phyloP scores from a whole-genome alignment of 768 basidiomycete genomes.

The Sporobolomyces pararoseus region DNA sequence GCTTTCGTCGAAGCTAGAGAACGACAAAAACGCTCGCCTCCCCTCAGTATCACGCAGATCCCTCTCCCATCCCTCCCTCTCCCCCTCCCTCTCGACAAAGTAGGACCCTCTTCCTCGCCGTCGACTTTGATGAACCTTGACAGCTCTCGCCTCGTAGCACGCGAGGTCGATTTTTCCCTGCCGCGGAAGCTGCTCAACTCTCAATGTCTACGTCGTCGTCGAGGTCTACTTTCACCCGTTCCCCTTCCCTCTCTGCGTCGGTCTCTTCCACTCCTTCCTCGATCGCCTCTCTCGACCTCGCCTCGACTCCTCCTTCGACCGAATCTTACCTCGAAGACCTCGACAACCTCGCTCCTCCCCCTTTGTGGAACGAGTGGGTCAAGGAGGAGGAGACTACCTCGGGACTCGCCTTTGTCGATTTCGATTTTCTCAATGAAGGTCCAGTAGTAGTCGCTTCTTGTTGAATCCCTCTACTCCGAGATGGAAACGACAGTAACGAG shows the following conservation, averaged over 20 bases:
- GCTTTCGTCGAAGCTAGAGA: slow-evolving; percentile 27
- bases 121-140: slow-evolving; percentile 6
- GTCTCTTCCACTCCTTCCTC: slow-evolving; percentile 14
- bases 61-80: slow-evolving; percentile 7
- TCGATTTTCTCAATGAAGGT: slow-evolving; percentile 5
- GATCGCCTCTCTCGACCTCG: slow-evolving; percentile 23
- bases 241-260: slow-evolving; percentile 20
- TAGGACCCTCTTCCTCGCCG: background rate
- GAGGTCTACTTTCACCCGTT: slow-evolving; percentile 2
- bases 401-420: slow-evolving; percentile 18
- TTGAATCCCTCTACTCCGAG: background rate
- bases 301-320: slow-evolving; percentile 16
- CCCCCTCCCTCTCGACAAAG: background rate
- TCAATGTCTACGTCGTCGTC: slow-evolving; percentile 10
- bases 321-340: slow-evolving; percentile 16
- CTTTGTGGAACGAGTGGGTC: slow-evolving; percentile 24
- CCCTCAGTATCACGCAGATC: background rate
- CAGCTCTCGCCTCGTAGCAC: slow-evolving; percentile 44
- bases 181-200: slow-evolving; percentile 41
- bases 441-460: slow-evolving; percentile 6
- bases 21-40: slow-evolving; percentile 19
- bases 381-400: background rate
- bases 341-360: slow-evolving; percentile 17
- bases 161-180: slow-evolving; percentile 41
- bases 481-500: background rate